Evolutionary conservation across 2,329 filamentous ascomycete species (phyloP).

Genomic region (Arthrinium phaeospermum): DNA sequence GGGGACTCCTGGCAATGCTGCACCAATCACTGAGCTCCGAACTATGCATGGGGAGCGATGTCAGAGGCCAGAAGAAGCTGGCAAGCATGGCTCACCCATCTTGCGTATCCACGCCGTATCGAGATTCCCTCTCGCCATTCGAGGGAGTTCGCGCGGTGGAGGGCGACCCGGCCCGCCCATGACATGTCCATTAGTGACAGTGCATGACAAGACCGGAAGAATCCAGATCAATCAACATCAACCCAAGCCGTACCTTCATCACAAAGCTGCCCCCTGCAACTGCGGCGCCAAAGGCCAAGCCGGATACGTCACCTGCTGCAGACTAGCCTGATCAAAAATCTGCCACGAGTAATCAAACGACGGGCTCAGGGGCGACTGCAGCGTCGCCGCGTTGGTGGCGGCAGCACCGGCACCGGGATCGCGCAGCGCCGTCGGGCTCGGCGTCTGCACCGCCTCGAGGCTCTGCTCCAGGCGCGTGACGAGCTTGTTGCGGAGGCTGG

Average conservation of each 20-base stretch:
- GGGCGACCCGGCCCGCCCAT: neutral
- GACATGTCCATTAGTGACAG: neutral
- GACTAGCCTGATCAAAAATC: constrained; percentile 35
- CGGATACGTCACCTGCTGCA: constrained; percentile 28
- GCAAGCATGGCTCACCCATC: too few species aligned
- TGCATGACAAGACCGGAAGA: constrained; percentile 55
- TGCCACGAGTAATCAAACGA: constrained; percentile 34
- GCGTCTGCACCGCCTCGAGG: constrained; percentile 33
- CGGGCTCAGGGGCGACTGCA: constrained; percentile 23
- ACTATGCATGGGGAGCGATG: too few species aligned
- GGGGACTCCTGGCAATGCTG: too few species aligned
- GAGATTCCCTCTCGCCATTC: neutral
- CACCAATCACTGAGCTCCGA: too few species aligned
- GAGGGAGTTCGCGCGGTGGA: neutral
- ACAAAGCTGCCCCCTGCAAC: neutral
- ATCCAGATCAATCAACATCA: constrained; percentile 35
- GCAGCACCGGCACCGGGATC: constrained; percentile 19
- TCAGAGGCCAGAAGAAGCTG: too few species aligned
- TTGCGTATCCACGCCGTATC: too few species aligned
- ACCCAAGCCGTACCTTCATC: neutral
- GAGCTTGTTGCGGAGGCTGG: constrained; percentile 33
- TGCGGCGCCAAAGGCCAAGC: constrained; percentile 15
- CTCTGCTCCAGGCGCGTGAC: constrained; percentile 35
- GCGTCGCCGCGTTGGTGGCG: neutral
- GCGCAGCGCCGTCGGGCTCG: constrained; percentile 25